phyloP scores from a whole-genome alignment of 75 land plant genomes.

The Pinus albicaulis region DNA sequence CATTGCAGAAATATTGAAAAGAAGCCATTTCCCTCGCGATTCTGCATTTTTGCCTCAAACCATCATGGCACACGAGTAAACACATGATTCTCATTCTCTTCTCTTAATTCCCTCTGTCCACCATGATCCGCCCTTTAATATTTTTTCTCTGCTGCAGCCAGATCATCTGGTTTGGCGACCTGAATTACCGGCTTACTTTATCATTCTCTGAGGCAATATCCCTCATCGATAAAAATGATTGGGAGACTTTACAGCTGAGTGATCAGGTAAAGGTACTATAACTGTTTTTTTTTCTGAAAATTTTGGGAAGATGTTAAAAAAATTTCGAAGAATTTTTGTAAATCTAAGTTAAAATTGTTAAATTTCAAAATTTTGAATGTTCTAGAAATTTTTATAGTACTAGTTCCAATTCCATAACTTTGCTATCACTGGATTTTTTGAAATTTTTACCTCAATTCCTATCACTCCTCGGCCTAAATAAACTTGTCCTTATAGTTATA shows the following conservation, averaged over 20 bases:
- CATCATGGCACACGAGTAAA: slow-evolving; percentile 77
- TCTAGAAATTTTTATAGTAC: too few species aligned
- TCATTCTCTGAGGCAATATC: slow-evolving; percentile 40
- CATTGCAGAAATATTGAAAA: slow-evolving; percentile 48
- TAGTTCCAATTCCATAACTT: too few species aligned
- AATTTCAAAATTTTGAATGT: too few species aligned
- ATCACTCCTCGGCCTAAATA: too few species aligned
- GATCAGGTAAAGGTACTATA: slow-evolving; percentile 62
- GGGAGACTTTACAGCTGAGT: slow-evolving; percentile 37
- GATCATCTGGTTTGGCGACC: slow-evolving; percentile 71
- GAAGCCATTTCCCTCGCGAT: slow-evolving; percentile 41
- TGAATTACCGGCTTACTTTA: slow-evolving; percentile 58
- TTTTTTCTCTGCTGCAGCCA: slow-evolving; percentile 24
- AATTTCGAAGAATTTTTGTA: too few species aligned
- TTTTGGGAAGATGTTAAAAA: too few species aligned
- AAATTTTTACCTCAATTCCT: too few species aligned
- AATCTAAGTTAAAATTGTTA: too few species aligned
- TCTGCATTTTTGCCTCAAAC: slow-evolving; percentile 33
- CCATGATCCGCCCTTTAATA: not conserved
- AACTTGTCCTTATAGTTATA: too few species aligned
- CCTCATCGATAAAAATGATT: slow-evolving; percentile 30
- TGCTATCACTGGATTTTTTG: too few species aligned
- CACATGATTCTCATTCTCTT: not conserved
- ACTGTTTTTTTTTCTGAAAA: too few species aligned
- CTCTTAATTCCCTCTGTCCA: not conserved